phyloP scores from a whole-genome alignment of 495 filamentous ascomycete species.

The Copromyces sp. region DNA sequence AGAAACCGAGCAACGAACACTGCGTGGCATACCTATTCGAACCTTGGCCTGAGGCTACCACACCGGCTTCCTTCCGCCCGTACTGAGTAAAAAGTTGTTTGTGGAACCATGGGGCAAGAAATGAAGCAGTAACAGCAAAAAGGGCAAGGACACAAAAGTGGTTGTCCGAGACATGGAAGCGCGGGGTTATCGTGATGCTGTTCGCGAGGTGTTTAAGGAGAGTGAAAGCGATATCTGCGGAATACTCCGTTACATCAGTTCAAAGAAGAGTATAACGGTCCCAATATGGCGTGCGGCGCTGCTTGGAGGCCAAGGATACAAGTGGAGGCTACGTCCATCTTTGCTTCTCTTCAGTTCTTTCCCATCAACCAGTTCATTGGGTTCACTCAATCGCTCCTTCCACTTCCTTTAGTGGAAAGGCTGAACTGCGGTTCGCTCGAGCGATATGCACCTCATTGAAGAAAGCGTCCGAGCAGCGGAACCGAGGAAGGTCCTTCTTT shows the following conservation, averaged over 20 bases:
- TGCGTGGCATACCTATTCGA: background rate
- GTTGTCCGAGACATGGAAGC: background rate
- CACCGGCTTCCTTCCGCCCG: background rate
- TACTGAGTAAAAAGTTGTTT: background rate
- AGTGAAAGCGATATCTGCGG: background rate
- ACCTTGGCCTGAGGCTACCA: background rate
- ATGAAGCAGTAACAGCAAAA: background rate
- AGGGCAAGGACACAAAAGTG: background rate
- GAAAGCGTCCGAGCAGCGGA: background rate
- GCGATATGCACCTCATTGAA: background rate
- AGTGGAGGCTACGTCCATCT: background rate
- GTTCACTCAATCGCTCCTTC: background rate
- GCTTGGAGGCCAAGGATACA: background rate
- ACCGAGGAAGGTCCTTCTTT: background rate
- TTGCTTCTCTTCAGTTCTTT: background rate
- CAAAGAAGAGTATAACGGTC: background rate
- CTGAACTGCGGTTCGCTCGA: background rate
- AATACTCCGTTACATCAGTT: background rate
- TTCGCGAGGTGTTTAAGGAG: background rate
- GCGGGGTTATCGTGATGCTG: background rate
- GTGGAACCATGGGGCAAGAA: background rate
- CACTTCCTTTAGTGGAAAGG: background rate
- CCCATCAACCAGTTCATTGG: background rate
- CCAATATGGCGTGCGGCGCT: background rate
- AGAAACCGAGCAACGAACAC: background rate